Percentiles rank a stretch among this genome's conserved stretches.
phyloP scores from a whole-genome alignment of 2,329 filamentous ascomycete species.

The Xenosphaeropsis pyriputrescens region DNA sequence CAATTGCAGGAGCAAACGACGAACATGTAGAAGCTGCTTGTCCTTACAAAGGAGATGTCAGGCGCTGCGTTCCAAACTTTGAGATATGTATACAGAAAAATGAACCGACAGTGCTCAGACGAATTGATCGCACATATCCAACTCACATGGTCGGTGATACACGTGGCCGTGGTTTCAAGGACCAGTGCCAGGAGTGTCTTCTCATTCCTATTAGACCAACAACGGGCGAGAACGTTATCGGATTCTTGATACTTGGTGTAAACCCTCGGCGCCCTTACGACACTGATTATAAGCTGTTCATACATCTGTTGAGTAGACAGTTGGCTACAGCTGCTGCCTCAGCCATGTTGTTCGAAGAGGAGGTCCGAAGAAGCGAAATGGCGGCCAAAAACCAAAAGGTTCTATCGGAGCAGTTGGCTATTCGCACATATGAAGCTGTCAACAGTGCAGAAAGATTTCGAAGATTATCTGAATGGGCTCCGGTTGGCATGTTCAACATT shows the following conservation, averaged over 20 bases:
- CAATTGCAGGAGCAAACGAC: no score
- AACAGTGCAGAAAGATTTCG: conserved; percentile 50
- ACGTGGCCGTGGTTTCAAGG: conserved; percentile 46
- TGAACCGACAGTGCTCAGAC: conserved; percentile 6
- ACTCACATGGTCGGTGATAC: conserved; percentile 41
- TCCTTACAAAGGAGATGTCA: no score
- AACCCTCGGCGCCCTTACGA: conserved; percentile 60
- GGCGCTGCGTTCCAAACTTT: no score
- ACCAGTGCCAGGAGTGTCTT: conserved; percentile 49
- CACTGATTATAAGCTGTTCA: conserved; percentile 55
- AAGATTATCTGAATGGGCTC: conserved; percentile 57
- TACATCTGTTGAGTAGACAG: conserved; percentile 37
- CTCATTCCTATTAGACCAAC: conserved; percentile 55
- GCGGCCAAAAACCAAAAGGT: conserved; percentile 28
- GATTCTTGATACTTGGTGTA: conserved; percentile 52
- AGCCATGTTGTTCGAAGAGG: conserved; percentile 56
- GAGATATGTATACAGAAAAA: conserved; percentile 1
- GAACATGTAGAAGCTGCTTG: no score
- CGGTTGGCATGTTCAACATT: conserved; percentile 60
- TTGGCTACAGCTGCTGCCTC: conserved; percentile 54
- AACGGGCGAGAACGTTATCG: conserved; percentile 49
- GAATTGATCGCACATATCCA: conserved; percentile 36
- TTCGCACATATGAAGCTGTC: conserved; percentile 24
- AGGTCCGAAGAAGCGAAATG: conserved; percentile 40
- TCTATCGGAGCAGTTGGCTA: conserved; percentile 12